Percentiles rank a stretch among this genome's conserved stretches.
Conservation (phyloP, 805 yeast species). For the Wickerhamiella lipophila region DNA sequence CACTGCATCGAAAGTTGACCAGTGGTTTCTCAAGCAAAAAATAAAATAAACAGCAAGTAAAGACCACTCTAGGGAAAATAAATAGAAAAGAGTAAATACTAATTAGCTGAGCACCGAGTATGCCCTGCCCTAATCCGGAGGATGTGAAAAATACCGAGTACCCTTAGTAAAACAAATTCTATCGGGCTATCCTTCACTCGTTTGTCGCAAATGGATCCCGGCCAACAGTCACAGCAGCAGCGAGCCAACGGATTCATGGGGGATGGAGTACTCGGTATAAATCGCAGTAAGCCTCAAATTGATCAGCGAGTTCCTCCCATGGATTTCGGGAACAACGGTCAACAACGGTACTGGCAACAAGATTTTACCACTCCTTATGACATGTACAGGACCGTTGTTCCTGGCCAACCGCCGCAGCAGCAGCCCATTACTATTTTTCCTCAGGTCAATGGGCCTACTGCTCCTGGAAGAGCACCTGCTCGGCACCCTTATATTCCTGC, state of each 20-base stretch:
- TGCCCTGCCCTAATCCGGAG: background rate
- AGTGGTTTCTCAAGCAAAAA: background rate
- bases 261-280: constrained; percentile 2
- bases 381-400: background rate
- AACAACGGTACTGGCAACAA: constrained; percentile 11
- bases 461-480: background rate
- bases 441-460: constrained; percentile 2
- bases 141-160: background rate
- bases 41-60: background rate
- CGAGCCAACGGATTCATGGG: constrained; percentile 7
- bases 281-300: background rate
- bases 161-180: constrained; percentile 8
- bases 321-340: constrained; percentile 5
- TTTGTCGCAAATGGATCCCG: constrained; percentile 4
- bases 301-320: constrained; percentile 2
- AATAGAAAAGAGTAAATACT: background rate
- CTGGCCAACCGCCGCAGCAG: background rate
- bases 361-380: constrained; percentile 2
- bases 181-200: background rate
- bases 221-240: constrained; percentile 6
- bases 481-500: background rate
- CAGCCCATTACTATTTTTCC: background rate
- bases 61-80: background rate
- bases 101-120: background rate
- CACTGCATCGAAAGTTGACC: background rate